A percentile compares a stretch with the other conserved stretches of the same genome.
Conservation (phyloP, 805 yeast genomes). For the Zygosaccharomyces kombuchaensis region DNA sequence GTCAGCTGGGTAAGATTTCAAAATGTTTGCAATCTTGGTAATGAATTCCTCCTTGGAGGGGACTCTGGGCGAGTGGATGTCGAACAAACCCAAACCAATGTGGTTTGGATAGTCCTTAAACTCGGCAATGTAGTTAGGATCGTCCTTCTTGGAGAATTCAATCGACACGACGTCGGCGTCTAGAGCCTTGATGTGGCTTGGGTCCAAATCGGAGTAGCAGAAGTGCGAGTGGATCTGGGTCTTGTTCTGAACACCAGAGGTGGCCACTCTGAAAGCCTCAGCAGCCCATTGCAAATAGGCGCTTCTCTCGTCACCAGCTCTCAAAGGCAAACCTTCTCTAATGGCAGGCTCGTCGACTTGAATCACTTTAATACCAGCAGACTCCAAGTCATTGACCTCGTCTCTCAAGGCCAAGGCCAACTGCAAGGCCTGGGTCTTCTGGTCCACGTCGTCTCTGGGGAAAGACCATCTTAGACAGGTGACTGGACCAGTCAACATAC, state of each 20-base stretch:
- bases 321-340: conserved; percentile 99
- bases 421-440: conserved; percentile 92
- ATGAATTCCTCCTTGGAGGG: conserved; percentile 97
- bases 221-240: conserved; percentile 99
- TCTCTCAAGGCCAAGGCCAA: conserved; percentile 97
- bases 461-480: conserved; percentile 99
- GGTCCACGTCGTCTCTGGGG: conserved; percentile 98
- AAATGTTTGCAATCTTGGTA: conserved; percentile 86
- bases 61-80: conserved; percentile 99
- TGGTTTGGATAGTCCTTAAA: conserved; percentile 99
- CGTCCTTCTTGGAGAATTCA: conserved; percentile 99
- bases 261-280: conserved; percentile 98
- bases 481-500: conserved; percentile 99
- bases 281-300: conserved; percentile 99
- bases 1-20: conserved; percentile 95
- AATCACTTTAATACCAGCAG: conserved; percentile 95
- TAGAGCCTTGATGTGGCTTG: conserved; percentile 98
- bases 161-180: conserved; percentile 99
- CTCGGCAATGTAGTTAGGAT: conserved; percentile 96
- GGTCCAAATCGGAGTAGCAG: conserved; percentile 99
- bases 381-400: conserved; percentile 96
- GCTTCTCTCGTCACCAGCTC: conserved; percentile 95
- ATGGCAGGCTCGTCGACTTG: conserved; percentile 99
- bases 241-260: conserved; percentile 91
- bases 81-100: conserved; percentile 98